Evolutionary conservation across 352 stramenopile genomes (phyloP).

Genomic region (Globisporangium perplexum): DNA sequence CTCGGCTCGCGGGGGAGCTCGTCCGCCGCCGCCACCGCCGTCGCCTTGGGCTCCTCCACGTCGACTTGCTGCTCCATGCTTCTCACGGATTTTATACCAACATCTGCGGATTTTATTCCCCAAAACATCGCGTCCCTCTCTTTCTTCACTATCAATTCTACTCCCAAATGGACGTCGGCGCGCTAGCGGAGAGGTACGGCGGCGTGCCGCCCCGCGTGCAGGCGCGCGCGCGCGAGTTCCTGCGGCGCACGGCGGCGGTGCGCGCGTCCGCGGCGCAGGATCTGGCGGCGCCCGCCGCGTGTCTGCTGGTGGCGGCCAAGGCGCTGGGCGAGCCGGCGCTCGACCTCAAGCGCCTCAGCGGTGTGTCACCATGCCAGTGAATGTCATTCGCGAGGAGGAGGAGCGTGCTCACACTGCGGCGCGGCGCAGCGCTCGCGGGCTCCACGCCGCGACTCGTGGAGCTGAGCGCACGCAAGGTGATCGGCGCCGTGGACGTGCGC

Average conservation of each 20-base stretch:
- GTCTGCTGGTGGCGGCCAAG: conserved; percentile 52
- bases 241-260: conserved; percentile 31
- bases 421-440: conserved; percentile 21
- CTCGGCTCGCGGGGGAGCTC: background rate
- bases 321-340: conserved; percentile 36
- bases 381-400: too few species aligned
- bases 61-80: background rate
- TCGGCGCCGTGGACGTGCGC: conserved; percentile 38
- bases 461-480: conserved; percentile 41
- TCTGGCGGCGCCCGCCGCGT: conserved; percentile 47
- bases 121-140: too few species aligned
- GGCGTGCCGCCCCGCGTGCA: conserved; percentile 48
- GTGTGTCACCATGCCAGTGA: too few species aligned
- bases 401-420: too few species aligned
- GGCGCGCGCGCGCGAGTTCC: conserved; percentile 41
- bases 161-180: conserved; percentile 39
- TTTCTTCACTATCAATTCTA: too few species aligned
- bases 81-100: background rate
- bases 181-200: conserved; percentile 40
- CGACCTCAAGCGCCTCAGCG: conserved; percentile 35
- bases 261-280: conserved; percentile 28
- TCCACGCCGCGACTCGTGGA: conserved; percentile 37
- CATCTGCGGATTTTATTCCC: too few species aligned
- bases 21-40: too few species aligned
- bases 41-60: background rate